These are phyloP conservation scores for Beta corolliflora DNA, from an alignment of 179 eudicot genomes.

Conservation along the genomic window DNA sequence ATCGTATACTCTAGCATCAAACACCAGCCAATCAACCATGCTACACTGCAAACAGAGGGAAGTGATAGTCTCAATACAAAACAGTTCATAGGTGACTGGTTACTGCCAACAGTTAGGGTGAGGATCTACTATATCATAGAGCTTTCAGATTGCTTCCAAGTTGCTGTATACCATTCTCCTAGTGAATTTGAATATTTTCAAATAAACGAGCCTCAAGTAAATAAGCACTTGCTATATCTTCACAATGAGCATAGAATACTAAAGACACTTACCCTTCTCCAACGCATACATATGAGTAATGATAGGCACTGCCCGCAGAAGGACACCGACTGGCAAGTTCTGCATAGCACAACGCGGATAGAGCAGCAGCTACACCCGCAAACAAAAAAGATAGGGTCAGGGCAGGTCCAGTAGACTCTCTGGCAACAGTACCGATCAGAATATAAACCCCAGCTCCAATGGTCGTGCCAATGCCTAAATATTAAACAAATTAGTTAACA, in stretches of 20 bases:
- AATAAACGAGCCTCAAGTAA: neutral
- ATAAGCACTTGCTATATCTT: neutral
- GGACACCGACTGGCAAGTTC: slow-evolving; percentile 98
- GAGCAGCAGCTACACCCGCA: slow-evolving; percentile 95
- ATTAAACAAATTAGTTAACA: slow-evolving; percentile 4
- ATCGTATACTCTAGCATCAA: slow-evolving; percentile 88
- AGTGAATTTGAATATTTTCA: neutral
- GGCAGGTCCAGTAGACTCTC: slow-evolving; percentile 90
- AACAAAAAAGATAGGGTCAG: slow-evolving; percentile 78
- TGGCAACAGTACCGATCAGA: slow-evolving; percentile 90
- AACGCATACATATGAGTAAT: slow-evolving; percentile 87
- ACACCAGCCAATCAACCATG: slow-evolving; percentile 97
- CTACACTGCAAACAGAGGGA: slow-evolving; percentile 55
- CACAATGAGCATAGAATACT: neutral
- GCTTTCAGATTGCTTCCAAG: neutral
- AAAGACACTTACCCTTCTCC: slow-evolving; percentile 79
- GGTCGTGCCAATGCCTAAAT: slow-evolving; percentile 87
- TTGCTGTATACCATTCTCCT: neutral
- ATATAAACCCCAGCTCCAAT: slow-evolving; percentile 98
- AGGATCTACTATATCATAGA: neutral
- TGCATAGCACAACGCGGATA: slow-evolving; percentile 95
- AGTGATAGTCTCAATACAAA: neutral
- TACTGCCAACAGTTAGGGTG: neutral
- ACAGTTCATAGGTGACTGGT: neutral
- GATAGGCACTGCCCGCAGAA: slow-evolving; percentile 98